phyloP scores from a whole-genome alignment of 805 yeast genomes.

The Hanseniaspora clermontiae region DNA sequence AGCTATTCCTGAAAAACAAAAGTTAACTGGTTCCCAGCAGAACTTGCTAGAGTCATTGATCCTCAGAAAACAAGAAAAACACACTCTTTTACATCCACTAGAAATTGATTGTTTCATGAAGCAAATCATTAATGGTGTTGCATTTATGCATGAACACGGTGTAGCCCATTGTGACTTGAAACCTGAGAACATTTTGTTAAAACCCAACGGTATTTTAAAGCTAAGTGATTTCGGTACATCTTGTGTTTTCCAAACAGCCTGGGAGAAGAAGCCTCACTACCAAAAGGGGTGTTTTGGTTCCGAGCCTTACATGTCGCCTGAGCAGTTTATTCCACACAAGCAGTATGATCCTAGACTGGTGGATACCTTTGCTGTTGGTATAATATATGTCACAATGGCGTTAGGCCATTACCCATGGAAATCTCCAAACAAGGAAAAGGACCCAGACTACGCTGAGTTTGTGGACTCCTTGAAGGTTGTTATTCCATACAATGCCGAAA shows the following conservation, averaged over 20 bases:
- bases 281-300: slow-evolving; percentile 74
- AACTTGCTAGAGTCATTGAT: slow-evolving; percentile 9
- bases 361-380: slow-evolving; percentile 84
- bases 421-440: slow-evolving; percentile 49
- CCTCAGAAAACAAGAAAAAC: slow-evolving; percentile 10
- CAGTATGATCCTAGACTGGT: slow-evolving; percentile 65
- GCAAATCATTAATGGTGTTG: slow-evolving; percentile 69
- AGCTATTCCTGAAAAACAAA: not conserved
- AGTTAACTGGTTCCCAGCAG: slow-evolving; percentile 20
- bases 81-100: slow-evolving; percentile 32
- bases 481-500: slow-evolving; percentile 17
- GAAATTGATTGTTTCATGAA: slow-evolving; percentile 87
- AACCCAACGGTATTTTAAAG: slow-evolving; percentile 51
- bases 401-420: slow-evolving; percentile 88
- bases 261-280: slow-evolving; percentile 64
- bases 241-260: slow-evolving; percentile 78
- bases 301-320: slow-evolving; percentile 87
- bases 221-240: slow-evolving; percentile 85
- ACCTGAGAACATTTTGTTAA: slow-evolving; percentile 71
- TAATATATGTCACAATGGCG: slow-evolving; percentile 64
- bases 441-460: slow-evolving; percentile 34
- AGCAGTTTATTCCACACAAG: slow-evolving; percentile 47
- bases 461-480: slow-evolving; percentile 33
- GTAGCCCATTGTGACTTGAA: slow-evolving; percentile 89
- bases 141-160: slow-evolving; percentile 80